A percentile compares a stretch with the other conserved stretches of the same genome.
Conservation (phyloP, 2,329 filamentous ascomycete species). For the Falciphora oryzae region DNA sequence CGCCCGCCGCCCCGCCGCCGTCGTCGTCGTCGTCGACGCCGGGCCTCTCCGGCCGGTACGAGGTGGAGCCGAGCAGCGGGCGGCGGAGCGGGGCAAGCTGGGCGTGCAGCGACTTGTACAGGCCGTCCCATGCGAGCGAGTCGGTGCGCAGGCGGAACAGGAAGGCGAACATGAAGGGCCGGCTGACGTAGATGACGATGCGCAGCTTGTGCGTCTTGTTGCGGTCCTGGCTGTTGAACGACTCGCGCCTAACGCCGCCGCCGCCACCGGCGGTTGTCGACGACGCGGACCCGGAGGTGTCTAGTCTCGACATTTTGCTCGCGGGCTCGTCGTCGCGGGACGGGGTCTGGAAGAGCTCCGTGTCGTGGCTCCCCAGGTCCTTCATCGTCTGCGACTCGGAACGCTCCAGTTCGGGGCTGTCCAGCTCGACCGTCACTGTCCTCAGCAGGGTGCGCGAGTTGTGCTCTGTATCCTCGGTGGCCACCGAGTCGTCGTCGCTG, state of each 20-base stretch:
- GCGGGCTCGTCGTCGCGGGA: conserved; percentile 21
- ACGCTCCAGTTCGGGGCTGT: conserved; percentile 33
- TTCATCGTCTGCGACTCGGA: conserved; percentile 39
- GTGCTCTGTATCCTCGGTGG: conserved; percentile 27
- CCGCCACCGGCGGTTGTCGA: conserved; percentile 13
- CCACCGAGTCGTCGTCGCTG: conserved; percentile 26
- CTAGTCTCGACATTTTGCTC: not conserved
- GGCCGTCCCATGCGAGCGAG: conserved; percentile 46
- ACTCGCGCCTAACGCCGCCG: conserved; percentile 15
- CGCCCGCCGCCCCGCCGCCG: conserved; percentile 1
- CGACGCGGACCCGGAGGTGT: conserved; percentile 8
- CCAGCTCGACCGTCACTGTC: conserved; percentile 62
- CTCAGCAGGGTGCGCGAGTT: conserved; percentile 56
- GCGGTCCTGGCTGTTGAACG: conserved; percentile 42
- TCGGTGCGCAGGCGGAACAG: conserved; percentile 60
- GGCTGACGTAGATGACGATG: conserved; percentile 66
- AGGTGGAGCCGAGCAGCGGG: conserved; percentile 49
- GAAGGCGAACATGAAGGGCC: conserved; percentile 73
- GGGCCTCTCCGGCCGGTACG: conserved; percentile 49
- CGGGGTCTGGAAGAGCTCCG: conserved; percentile 18
- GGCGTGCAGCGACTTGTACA: conserved; percentile 55
- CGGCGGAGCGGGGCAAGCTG: conserved; percentile 55
- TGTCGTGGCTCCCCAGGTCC: conserved; percentile 38
- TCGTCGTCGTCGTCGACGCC: conserved; percentile 20
- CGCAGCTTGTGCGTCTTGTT: conserved; percentile 54